Conservation (phyloP, 768 basidiomycete genomes). For the Tephrocybe sp. region DNA sequence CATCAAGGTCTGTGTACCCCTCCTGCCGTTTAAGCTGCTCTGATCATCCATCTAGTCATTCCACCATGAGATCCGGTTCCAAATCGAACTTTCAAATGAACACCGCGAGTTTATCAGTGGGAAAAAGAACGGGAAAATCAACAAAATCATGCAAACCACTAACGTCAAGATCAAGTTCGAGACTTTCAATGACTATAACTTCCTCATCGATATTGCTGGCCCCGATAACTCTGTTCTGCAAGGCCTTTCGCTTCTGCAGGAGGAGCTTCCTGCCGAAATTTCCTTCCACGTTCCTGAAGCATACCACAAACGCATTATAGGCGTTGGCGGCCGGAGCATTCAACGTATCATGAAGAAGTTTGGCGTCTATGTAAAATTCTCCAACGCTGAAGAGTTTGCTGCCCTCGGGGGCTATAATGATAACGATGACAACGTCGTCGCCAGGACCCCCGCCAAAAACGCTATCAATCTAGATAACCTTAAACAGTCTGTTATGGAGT, state of each 20-base stretch:
- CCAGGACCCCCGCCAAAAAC: constrained; percentile 98
- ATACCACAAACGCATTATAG: constrained; percentile 99
- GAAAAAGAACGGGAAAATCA: constrained; percentile 99
- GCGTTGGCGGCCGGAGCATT: constrained; percentile 96
- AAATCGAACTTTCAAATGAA: constrained; percentile 96
- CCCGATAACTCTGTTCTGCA: constrained; percentile 83
- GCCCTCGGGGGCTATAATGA: constrained; percentile 93
- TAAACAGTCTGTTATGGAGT: constrained; percentile 95
- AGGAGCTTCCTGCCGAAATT: constrained; percentile 97
- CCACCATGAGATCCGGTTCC: constrained; percentile 97
- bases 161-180: constrained; percentile 99
- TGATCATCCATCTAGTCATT: constrained; percentile 55
- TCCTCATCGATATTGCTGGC: constrained; percentile 89
- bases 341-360: constrained; percentile 99
- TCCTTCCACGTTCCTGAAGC: constrained; percentile 98
- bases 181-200: constrained; percentile 95
- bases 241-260: constrained; percentile 87
- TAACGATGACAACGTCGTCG: constrained; percentile 98
- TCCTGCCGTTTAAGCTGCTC: neutral
- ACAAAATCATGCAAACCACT: constrained; percentile 98
- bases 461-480: constrained; percentile 92
- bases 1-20: constrained; percentile 63
- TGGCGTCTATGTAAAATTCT: constrained; percentile 99
- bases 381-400: constrained; percentile 96
- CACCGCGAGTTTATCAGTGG: constrained; percentile 98